Conservation (phyloP, 2,329 filamentous ascomycete species). For the Helminthosporium solani region DNA sequence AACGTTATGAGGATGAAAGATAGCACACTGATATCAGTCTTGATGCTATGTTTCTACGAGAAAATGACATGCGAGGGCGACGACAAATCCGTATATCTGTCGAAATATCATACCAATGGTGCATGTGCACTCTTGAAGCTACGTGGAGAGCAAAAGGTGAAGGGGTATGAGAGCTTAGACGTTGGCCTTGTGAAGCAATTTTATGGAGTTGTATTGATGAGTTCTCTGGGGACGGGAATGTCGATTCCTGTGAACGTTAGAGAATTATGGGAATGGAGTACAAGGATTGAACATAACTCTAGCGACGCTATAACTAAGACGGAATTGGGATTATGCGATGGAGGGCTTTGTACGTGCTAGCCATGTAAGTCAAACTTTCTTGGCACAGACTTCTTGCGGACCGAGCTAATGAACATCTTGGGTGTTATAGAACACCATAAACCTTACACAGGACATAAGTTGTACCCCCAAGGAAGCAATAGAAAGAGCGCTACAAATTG, state of each 20-base stretch:
- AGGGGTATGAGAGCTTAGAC: slow-evolving; percentile 21
- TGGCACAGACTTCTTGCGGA: no score
- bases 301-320: no score
- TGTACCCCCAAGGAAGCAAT: slow-evolving; percentile 19
- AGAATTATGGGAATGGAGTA: slow-evolving; percentile 23
- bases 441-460: slow-evolving; percentile 18
- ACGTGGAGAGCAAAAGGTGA: slow-evolving; percentile 23
- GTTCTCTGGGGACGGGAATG: slow-evolving; percentile 20
- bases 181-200: slow-evolving; percentile 33
- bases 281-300: slow-evolving; percentile 16
- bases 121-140: slow-evolving; percentile 34
- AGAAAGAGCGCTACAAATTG: slow-evolving; percentile 14
- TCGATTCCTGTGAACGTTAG: slow-evolving; percentile 18
- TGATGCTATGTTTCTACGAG: slow-evolving; percentile 38
- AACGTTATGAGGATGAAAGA: slow-evolving; percentile 22
- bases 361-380: no score
- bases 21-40: slow-evolving; percentile 31
- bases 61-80: slow-evolving; percentile 29
- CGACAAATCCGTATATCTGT: slow-evolving; percentile 33
- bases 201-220: slow-evolving; percentile 26
- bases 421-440: slow-evolving; percentile 21
- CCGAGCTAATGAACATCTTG: no score
- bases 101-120: slow-evolving; percentile 32
- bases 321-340: slow-evolving; percentile 21
- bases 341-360: slow-evolving; percentile 18